Base-by-base conservation (phyloP, 345 rosid genomes). In the Aurinia saxatilis region DNA sequence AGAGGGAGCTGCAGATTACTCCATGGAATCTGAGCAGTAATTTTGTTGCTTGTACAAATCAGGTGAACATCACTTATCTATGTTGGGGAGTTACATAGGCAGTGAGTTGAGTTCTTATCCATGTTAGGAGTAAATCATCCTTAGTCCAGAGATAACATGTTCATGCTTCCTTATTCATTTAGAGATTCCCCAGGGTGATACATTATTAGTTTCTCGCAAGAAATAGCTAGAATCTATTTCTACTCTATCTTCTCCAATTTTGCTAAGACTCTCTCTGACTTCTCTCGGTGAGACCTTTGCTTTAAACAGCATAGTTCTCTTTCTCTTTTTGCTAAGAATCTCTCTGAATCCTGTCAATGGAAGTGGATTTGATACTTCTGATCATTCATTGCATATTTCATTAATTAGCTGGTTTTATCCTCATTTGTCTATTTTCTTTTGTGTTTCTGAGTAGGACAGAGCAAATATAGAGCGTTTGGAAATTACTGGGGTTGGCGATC, bases 401-500 rank as follows among this genome's bases (percentile, higher is more conserved):
- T 48, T 55, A 21, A 62, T 31, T 61, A 47, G 50, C 51, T 8
- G 17, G 44, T 30, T 36, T 1, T 3, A 62, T 46, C 9, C 58
- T 39, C 44, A 46, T 33, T 36, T 69, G 3, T 48, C 60, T 56
- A 45, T 49, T 64, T 25, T 71, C 19, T 19, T 57, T 71, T 71
- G 54, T 64, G 49, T 54, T 13, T 25, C 66, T 73, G 68, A 74
- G 70, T 86, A 93, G 99, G 99, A 85, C 57, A 81, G 91, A 71
- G 99, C 82, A 75, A 90, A 84, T 73, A 83, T 93, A 76, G 99
- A 93, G 78, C 99, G 97, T 39, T 77, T 93, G 61, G 97, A 93
- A 79, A 93, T 93, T 60, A 87, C 97, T 57, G 99, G 99, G 78
- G 99, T 93, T 65, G 97, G 99, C 7, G 99, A 90, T 77, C 99